phyloP scores from a whole-genome alignment of 768 basidiomycete genomes.

The Cyathus striatus region DNA sequence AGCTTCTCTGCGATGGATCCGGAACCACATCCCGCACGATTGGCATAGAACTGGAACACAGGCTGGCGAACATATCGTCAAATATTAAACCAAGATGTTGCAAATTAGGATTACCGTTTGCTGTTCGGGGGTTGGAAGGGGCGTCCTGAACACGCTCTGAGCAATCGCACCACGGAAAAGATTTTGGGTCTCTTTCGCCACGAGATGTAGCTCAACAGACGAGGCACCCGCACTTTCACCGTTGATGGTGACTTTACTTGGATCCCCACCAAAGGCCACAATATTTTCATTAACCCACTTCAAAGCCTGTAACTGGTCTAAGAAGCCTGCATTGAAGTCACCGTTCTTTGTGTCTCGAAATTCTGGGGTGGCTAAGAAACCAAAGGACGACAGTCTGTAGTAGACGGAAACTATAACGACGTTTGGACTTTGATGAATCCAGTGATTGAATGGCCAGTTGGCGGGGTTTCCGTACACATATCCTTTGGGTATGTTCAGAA shows the following conservation, averaged over 20 bases:
- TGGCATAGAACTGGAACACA: slow-evolving; percentile 47
- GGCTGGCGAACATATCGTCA: too few relatives aligned
- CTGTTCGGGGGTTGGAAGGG: slow-evolving; percentile 46
- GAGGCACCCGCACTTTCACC: slow-evolving; percentile 57
- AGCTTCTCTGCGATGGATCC: slow-evolving; percentile 30
- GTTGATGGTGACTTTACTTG: slow-evolving; percentile 49
- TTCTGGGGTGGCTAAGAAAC: slow-evolving; percentile 52
- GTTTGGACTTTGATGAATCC: slow-evolving; percentile 58
- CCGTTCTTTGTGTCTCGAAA: slow-evolving; percentile 32
- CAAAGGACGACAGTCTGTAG: slow-evolving; percentile 59
- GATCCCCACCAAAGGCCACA: slow-evolving; percentile 59
- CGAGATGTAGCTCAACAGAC: slow-evolving; percentile 54
- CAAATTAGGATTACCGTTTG: slow-evolving; percentile 45
- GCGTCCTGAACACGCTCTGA: slow-evolving; percentile 54
- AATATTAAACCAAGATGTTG: too few relatives aligned
- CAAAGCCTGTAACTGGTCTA: slow-evolving; percentile 58
- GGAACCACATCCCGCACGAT: slow-evolving; percentile 42
- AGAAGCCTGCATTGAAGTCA: slow-evolving; percentile 49
- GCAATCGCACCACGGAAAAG: slow-evolving; percentile 54
- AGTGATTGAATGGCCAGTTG: slow-evolving; percentile 64
- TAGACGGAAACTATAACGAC: slow-evolving; percentile 64
- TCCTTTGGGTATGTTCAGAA: slow-evolving; percentile 25
- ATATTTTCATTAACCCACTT: slow-evolving; percentile 64
- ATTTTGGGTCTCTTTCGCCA: slow-evolving; percentile 31
- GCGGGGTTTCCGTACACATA: slow-evolving; percentile 57